Base-by-base conservation (phyloP, 1,284 basidiomycete species). In the Pseudozyma sp. region DNA sequence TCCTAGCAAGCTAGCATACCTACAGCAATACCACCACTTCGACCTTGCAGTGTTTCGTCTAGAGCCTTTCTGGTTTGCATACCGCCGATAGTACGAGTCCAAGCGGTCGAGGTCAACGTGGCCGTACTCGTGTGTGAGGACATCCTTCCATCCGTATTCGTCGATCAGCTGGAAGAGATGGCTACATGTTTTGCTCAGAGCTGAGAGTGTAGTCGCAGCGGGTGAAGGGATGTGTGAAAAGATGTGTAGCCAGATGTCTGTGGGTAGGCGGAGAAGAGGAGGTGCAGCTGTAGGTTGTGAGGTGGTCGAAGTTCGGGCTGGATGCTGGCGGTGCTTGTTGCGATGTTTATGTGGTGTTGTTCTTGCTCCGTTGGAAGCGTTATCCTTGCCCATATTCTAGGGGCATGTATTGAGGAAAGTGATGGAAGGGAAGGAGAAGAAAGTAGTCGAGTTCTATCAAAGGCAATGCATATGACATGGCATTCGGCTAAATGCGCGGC, bases 201-300 rank as follows among this genome's bases (percentile, higher is more conserved):
- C 29, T 6, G 55, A 37, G n/a, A 59, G 50, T 5, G 49, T 54
- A 1, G 37, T 19, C 5, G 50, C 11, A 24, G 56, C 19, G 30
- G 10, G 9, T 9, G 44, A 35, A 7, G 16, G 3, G 2, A 75
- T 53, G 8, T 54, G 47, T 5, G 43, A 8, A 29, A 66, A 65
- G 67, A 75, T 69, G 53, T 49, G 49, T 4, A 75, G 52, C 67
- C 67, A 67, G 14, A 75, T 47, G 34, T 75, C 72, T 31, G 59
- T 33, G 8, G 67, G 63, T 1, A 75, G 59, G 5, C 40, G 47
- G 9, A 69, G 43, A 2, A 74, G 40, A 4, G 58, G 49, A 29
- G 68, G n/a, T 17, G 40, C 30, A 10, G 29, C 19, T 43, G 13
- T 10, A 16, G 13, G 16, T 2, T 19, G 40, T 17, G 3, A 11